Conservation (phyloP, 1,284 basidiomycete species). For the Apiotrichum sp. region DNA sequence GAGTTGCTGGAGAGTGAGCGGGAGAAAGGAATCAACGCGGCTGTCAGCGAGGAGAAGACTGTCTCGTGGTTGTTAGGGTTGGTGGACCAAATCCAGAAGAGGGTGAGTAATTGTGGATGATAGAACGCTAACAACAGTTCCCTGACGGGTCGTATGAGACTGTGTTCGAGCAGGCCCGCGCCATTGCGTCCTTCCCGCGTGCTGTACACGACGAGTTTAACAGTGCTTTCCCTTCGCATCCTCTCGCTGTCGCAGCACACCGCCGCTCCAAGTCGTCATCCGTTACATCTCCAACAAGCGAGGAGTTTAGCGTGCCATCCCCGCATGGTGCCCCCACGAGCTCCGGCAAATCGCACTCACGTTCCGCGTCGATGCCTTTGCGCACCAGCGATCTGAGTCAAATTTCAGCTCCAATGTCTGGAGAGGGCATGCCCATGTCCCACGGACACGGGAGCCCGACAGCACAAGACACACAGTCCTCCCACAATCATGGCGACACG, state of each 20-base stretch:
- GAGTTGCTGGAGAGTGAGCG: constrained; percentile 44
- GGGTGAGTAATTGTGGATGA: constrained; percentile 23
- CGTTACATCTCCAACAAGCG: constrained; percentile 5
- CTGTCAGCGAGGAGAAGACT: constrained; percentile 29
- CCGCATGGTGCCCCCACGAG: neutral
- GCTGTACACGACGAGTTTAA: constrained; percentile 8
- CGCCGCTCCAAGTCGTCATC: constrained; percentile 31
- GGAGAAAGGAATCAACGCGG: constrained; percentile 39
- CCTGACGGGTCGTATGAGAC: constrained; percentile 40
- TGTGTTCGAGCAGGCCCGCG: constrained; percentile 28
- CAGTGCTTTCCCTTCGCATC: constrained; percentile 9
- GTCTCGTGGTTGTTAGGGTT: constrained; percentile 24
- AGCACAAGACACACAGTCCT: too few relatives aligned
- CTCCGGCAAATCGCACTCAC: constrained; percentile 19
- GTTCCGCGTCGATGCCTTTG: constrained; percentile 33
- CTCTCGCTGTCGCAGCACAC: constrained; percentile 14
- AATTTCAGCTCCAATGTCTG: neutral
- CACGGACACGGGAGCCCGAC: neutral
- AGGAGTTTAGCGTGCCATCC: constrained; percentile 7
- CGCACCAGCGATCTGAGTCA: constrained; percentile 9
- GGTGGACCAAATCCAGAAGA: constrained; percentile 32
- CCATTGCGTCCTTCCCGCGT: constrained; percentile 18
- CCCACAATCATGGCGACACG: too few relatives aligned
- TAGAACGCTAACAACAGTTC: constrained; percentile 31
- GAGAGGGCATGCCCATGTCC: neutral